Base-by-base conservation (phyloP, 208 protist species). In the Crithidia mellificae region DNA sequence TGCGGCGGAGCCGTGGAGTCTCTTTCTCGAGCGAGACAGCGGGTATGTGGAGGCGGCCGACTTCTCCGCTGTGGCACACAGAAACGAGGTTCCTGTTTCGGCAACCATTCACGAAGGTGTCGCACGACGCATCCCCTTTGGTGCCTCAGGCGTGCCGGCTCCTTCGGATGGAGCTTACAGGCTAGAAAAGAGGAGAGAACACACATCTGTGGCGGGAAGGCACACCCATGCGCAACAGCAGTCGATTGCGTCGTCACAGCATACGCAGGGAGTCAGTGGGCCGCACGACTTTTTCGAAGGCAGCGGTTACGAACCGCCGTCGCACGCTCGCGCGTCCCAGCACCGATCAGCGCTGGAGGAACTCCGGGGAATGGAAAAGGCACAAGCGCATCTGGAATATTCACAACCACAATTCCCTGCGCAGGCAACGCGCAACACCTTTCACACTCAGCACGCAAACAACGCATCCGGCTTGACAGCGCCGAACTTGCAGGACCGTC, bases 41-140 rank as follows among this genome's bases (percentile, higher is more conserved):
- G 50, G 14, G 14, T 41, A 57, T 32, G 8, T 25, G 17, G 52
- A 36, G 30, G 17, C 30, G 6, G 52, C 19, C 2, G 19, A 11
- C n/a, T 22, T 17, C 7, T 27, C 29, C 27, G 9, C 51, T 8
- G n/a, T 38, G 7, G 34, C 34, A 38, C 34, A 11, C 34, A 38
- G 7, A 11, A 5, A 11, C 11, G 34, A 38, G 11, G 11, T 12
- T 38, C 11, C 5, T 11, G 34, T 25, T 29, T 15, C 12, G 12
- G 15, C 27, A 43, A 43, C 41, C 17, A 34, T 17, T n/a, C 67
- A 38, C 41, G 25, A 27, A 2, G 27, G 27, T 14, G 67, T 72
- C 19, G 56, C 67, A 15, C 57, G 67, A n/a, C 56, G 50, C 47
- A 66, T 61, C 43, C 67, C 66, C 5, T 72, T 72, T 20, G 67